Conservation (phyloP, 2,329 filamentous ascomycete species). For the Truncatella angustata region DNA sequence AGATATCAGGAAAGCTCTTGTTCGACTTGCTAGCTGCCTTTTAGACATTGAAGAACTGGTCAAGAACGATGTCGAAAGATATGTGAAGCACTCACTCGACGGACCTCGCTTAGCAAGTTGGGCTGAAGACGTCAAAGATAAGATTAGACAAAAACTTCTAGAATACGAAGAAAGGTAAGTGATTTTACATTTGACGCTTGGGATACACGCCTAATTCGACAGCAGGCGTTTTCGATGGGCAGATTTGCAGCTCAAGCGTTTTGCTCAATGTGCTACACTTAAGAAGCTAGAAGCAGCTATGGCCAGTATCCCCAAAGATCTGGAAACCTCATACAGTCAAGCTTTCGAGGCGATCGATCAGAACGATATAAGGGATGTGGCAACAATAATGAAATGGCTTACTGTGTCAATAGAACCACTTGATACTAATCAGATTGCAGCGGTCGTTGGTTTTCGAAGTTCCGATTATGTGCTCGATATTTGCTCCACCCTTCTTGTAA, state of each 20-base stretch:
- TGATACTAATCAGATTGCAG: not conserved
- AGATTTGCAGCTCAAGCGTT: not conserved
- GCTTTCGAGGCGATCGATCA: not conserved
- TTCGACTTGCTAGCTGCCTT: not conserved
- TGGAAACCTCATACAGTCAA: not conserved
- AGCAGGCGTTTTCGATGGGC: not conserved
- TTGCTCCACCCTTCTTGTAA: not conserved
- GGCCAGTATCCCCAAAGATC: not conserved
- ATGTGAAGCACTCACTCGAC: not conserved
- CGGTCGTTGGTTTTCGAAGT: not conserved
- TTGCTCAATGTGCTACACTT: not conserved
- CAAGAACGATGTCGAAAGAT: not conserved
- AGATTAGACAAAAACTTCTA: not conserved
- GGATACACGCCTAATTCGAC: not conserved
- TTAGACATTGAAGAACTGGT: not conserved
- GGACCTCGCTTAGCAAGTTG: not conserved
- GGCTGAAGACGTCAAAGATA: not conserved
- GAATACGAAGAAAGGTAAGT: not conserved
- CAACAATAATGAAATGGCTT: conserved; percentile 1
- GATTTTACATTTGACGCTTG: not conserved
- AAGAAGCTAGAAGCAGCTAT: not conserved
- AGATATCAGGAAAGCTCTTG: not conserved
- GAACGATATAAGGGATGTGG: not conserved
- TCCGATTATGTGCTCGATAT: not conserved
- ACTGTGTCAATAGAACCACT: not conserved